phyloP scores from a whole-genome alignment of 176 grass and related monocot genomes.

The Bromus sterilis region DNA sequence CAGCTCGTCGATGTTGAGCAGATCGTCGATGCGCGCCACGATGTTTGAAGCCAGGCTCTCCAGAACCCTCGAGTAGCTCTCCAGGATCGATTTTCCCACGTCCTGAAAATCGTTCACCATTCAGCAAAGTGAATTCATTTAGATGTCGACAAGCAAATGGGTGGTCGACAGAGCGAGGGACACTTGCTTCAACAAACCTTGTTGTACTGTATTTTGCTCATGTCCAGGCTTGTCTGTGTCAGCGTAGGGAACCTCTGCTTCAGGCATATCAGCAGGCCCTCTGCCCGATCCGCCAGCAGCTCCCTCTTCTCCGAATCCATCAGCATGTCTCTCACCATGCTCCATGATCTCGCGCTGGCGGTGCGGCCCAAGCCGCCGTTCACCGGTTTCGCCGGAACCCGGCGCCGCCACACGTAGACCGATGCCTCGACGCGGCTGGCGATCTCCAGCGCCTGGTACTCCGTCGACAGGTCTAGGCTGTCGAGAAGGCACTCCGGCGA shows the following conservation, averaged over 20 bases:
- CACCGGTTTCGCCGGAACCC: conserved; percentile 31
- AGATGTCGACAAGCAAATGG: not conserved
- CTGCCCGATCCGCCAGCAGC: conserved; percentile 62
- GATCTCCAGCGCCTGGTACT: conserved; percentile 78
- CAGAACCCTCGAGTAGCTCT: conserved; percentile 92
- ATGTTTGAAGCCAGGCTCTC: conserved; percentile 93
- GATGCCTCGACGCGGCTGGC: conserved; percentile 86
- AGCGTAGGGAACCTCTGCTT: conserved; percentile 95
- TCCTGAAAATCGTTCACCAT: conserved; percentile 43
- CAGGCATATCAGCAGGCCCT: conserved; percentile 76
- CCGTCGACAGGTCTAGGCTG: conserved; percentile 76
- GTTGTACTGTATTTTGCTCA: conserved; percentile 94
- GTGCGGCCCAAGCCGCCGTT: conserved; percentile 31
- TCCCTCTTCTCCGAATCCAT: conserved; percentile 69
- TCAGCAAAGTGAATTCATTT: not conserved
- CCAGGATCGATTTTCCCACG: conserved; percentile 78
- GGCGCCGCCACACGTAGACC: conserved; percentile 73
- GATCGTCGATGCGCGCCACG: conserved; percentile 74
- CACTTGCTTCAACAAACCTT: conserved; percentile 38
- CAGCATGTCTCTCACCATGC: conserved; percentile 85
- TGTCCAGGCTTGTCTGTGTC: conserved; percentile 87
- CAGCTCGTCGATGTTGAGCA: conserved; percentile 68
- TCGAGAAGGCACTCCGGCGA: conserved; percentile 80
- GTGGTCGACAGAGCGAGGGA: not conserved
- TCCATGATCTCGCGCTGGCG: conserved; percentile 59